A percentile compares a stretch with the other conserved stretches of the same genome.
Conservation (phyloP, 345 rosid genomes). For the Eucalyptus sideroxylon region DNA sequence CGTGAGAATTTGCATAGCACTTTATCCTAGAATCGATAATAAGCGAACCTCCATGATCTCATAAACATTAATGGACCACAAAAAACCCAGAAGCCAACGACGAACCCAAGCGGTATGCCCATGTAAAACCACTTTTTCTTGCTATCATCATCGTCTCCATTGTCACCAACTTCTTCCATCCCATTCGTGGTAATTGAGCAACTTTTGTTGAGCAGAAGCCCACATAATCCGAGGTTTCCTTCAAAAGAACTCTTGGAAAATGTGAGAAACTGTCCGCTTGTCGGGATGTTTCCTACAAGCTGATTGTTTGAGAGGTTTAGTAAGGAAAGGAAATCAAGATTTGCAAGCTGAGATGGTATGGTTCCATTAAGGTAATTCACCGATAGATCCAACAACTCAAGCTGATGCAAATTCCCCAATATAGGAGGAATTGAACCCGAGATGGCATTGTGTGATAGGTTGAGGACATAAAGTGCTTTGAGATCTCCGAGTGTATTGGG, state of each 20-base stretch:
- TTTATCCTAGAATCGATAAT: background rate
- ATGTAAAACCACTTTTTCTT: background rate
- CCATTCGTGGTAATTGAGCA: background rate
- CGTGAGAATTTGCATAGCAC: background rate
- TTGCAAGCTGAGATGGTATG: constrained; percentile 8
- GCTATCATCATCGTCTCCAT: background rate
- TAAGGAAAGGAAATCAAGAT: constrained; percentile 7
- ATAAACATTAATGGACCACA: background rate
- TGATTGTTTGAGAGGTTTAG: constrained; percentile 27
- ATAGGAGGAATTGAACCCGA: background rate
- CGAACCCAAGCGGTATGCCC: background rate
- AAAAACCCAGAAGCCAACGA: background rate
- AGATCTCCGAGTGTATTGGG: constrained; percentile 5
- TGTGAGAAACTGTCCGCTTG: constrained; percentile 3
- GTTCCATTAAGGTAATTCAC: constrained; percentile 2
- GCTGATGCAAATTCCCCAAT: background rate
- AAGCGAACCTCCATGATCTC: background rate
- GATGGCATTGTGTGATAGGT: constrained; percentile 11
- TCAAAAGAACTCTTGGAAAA: constrained; percentile 11
- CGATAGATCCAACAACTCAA: constrained; percentile 8
- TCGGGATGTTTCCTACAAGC: constrained; percentile 16
- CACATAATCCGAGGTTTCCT: constrained; percentile 22
- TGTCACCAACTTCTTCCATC: background rate
- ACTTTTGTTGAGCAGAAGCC: background rate
- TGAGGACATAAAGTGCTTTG: constrained; percentile 4